These are phyloP conservation scores for Galerina sulciceps DNA, from an alignment of 768 basidiomycete species.

Conservation along the genomic window DNA sequence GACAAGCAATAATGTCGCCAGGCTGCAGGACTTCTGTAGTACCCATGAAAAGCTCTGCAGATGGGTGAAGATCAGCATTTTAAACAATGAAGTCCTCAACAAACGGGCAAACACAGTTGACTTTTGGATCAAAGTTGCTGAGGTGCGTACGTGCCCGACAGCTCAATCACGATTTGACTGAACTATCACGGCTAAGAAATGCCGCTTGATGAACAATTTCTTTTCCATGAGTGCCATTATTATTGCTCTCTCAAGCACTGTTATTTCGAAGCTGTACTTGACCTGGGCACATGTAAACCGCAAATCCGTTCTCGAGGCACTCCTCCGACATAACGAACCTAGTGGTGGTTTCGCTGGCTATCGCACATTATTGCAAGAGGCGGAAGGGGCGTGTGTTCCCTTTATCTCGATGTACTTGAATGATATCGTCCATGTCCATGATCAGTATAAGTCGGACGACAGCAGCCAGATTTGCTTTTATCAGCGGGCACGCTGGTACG, in stretches of 20 bases:
- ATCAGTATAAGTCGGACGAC: constrained; percentile 44
- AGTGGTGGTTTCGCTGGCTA: constrained; percentile 60
- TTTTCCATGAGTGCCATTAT: constrained; percentile 71
- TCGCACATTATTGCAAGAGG: constrained; percentile 49
- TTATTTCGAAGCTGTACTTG: constrained; percentile 57
- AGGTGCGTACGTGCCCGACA: constrained; percentile 47
- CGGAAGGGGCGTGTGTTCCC: constrained; percentile 68
- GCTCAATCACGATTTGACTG: not conserved
- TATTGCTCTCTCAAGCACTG: constrained; percentile 62
- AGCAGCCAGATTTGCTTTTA: constrained; percentile 49
- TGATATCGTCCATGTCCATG: constrained; percentile 59
- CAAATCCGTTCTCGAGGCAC: constrained; percentile 51
- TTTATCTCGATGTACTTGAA: constrained; percentile 68
- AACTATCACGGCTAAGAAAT: constrained; percentile 52
- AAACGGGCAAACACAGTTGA: constrained; percentile 65
- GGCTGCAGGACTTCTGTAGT: constrained; percentile 57
- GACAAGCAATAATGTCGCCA: constrained; percentile 38
- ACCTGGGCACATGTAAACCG: constrained; percentile 71
- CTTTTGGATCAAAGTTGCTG: constrained; percentile 79
- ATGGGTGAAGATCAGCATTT: constrained; percentile 71
- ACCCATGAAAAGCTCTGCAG: constrained; percentile 64
- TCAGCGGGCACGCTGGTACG: constrained; percentile 60
- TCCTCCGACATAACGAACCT: constrained; percentile 63
- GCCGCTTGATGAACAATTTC: constrained; percentile 64
- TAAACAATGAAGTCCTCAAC: constrained; percentile 52